Evolutionary conservation across 2,329 filamentous ascomycete species (phyloP).

Genomic region (Stagonosporopsis vannaccii): DNA sequence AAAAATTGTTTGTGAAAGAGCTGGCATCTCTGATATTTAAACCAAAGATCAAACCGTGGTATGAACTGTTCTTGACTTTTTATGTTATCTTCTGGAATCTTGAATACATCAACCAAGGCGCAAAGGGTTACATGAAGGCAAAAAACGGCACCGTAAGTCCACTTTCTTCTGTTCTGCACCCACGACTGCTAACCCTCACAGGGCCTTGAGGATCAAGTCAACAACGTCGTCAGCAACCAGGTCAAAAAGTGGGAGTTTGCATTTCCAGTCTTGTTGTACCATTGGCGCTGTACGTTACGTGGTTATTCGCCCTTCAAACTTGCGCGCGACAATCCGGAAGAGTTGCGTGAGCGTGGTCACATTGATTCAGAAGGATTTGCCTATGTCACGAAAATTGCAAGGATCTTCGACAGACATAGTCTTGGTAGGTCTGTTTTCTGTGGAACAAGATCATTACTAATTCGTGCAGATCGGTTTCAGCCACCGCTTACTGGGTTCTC

Average conservation of each 20-base stretch:
- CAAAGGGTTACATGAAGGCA: constrained; percentile 43
- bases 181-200: constrained; percentile 26
- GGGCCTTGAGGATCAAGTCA: constrained; percentile 43
- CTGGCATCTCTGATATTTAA: constrained; percentile 41
- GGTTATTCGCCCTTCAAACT: constrained; percentile 44
- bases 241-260: constrained; percentile 47
- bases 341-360: constrained; percentile 38
- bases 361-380: constrained; percentile 40
- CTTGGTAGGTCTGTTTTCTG: constrained; percentile 31
- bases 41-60: constrained; percentile 47
- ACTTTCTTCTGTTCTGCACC: neutral
- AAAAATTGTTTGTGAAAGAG: constrained; percentile 41
- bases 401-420: constrained; percentile 34
- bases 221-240: constrained; percentile 42
- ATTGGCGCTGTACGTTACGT: constrained; percentile 44
- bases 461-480: constrained; percentile 36
- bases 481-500: constrained; percentile 38
- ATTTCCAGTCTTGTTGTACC: constrained; percentile 40
- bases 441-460: constrained; percentile 13
- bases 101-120: constrained; percentile 46
- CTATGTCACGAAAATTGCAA: constrained; percentile 39
- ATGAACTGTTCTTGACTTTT: constrained; percentile 46
- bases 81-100: constrained; percentile 49
- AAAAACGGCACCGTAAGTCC: constrained; percentile 47
- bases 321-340: constrained; percentile 45